Conservation (phyloP, 352 stramenopile genomes). For the Phytophthora colocasiae region DNA sequence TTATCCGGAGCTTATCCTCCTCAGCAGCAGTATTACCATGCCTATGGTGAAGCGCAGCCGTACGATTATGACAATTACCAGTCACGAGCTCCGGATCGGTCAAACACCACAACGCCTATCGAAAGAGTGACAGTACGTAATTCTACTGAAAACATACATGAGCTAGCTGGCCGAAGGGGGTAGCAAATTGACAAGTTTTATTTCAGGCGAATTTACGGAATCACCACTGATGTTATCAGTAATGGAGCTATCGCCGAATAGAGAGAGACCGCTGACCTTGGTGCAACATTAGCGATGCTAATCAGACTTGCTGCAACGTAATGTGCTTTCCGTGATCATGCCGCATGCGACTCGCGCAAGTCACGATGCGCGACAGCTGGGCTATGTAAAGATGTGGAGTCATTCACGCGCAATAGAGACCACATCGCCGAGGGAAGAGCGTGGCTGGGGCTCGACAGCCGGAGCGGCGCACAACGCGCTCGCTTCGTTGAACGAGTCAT, state of each 20-base stretch:
- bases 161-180: background rate
- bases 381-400: slow-evolving; percentile 32
- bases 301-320: slow-evolving; percentile 13
- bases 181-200: slow-evolving; percentile 9
- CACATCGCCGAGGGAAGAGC: slow-evolving; percentile 22
- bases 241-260: background rate
- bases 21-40: slow-evolving; percentile 25
- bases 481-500: slow-evolving; percentile 26
- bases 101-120: slow-evolving; percentile 34
- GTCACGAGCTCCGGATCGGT: slow-evolving; percentile 24
- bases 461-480: slow-evolving; percentile 7
- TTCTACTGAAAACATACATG: background rate
- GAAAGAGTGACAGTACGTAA: slow-evolving; percentile 34
- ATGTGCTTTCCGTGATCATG: background rate
- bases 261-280: no score
- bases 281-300: slow-evolving; percentile 1
- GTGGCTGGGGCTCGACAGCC: slow-evolving; percentile 17
- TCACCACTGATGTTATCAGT: slow-evolving; percentile 20
- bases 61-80: slow-evolving; percentile 33
- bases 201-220: slow-evolving; percentile 40
- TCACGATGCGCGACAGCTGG: slow-evolving; percentile 26
- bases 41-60: slow-evolving; percentile 26
- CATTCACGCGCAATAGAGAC: slow-evolving; percentile 19
- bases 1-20: slow-evolving; percentile 24
- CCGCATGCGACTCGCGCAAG: slow-evolving; percentile 16